Conservation (phyloP, 129 eudicot genomes). For the Chrysanthemum makinoi region DNA sequence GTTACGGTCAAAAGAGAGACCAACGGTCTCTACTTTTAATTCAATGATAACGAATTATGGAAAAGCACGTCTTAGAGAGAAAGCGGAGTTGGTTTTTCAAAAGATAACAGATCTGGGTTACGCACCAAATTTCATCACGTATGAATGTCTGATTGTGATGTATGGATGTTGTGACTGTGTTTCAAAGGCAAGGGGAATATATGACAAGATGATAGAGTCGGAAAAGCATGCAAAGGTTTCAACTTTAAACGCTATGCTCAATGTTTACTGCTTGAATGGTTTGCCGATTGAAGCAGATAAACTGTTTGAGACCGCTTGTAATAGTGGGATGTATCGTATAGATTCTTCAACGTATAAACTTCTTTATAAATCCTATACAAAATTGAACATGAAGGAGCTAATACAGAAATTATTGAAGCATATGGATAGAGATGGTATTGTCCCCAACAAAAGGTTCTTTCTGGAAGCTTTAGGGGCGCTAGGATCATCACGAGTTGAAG, state of each 20-base stretch:
- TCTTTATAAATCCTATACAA: conserved; percentile 83
- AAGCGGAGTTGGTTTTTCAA: no score
- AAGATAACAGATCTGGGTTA: no score
- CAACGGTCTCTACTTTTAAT: background rate
- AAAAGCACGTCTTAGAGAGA: no score
- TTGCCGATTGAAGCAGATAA: background rate
- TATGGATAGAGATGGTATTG: conserved; percentile 87
- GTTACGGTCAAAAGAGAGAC: conserved; percentile 33
- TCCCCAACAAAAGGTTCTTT: conserved; percentile 77
- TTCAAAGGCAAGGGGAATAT: no score
- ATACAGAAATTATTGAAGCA: conserved; percentile 49
- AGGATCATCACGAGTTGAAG: conserved; percentile 43
- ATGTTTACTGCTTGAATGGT: no score
- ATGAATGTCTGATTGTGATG: no score
- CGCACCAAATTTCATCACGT: no score
- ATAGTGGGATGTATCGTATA: conserved; percentile 33
- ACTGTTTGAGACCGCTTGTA: conserved; percentile 58
- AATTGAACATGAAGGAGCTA: conserved; percentile 65
- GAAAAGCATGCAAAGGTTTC: no score
- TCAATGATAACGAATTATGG: conserved; percentile 42
- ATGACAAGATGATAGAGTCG: no score
- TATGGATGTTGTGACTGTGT: no score
- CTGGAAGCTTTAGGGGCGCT: conserved; percentile 77
- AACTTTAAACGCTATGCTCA: no score
- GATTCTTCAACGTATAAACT: conserved; percentile 84